Conservation (phyloP, 164 flowering plant species). For the Nelumbo lutea region DNA sequence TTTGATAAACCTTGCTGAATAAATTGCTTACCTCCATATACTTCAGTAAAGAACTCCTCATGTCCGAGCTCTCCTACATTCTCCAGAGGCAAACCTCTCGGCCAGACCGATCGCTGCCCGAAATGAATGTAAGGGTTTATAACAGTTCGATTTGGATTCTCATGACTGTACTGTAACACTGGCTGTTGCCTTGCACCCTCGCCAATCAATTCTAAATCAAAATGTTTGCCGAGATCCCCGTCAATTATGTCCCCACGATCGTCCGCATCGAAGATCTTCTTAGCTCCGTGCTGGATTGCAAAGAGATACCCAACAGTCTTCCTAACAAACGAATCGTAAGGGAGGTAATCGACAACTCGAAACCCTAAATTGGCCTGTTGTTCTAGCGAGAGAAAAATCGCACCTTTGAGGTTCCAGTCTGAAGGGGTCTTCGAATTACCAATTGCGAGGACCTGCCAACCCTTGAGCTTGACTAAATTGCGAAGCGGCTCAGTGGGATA, state of each 20-base stretch:
- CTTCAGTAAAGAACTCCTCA: constrained; percentile 85
- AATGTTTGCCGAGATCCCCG: constrained; percentile 80
- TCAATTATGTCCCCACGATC: constrained; percentile 83
- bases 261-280: constrained; percentile 86
- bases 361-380: constrained; percentile 72
- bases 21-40: constrained; percentile 85
- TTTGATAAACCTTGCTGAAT: constrained; percentile 97
- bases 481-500: constrained; percentile 60
- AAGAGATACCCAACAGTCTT: constrained; percentile 85
- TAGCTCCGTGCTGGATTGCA: constrained; percentile 97
- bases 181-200: constrained; percentile 70
- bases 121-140: constrained; percentile 94
- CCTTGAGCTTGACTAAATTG: constrained; percentile 54
- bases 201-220: constrained; percentile 84
- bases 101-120: constrained; percentile 98
- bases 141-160: constrained; percentile 69
- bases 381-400: constrained; percentile 76
- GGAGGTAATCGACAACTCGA: constrained; percentile 67
- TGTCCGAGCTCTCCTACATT: constrained; percentile 83
- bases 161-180: constrained; percentile 83
- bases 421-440: constrained; percentile 75
- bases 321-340: constrained; percentile 83
- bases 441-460: constrained; percentile 91
- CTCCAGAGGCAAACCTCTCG: constrained; percentile 92
- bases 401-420: constrained; percentile 87